These are phyloP conservation scores for Pelargonium citronellum DNA, from an alignment of 441 rosid genomes.

Conservation along the genomic window DNA sequence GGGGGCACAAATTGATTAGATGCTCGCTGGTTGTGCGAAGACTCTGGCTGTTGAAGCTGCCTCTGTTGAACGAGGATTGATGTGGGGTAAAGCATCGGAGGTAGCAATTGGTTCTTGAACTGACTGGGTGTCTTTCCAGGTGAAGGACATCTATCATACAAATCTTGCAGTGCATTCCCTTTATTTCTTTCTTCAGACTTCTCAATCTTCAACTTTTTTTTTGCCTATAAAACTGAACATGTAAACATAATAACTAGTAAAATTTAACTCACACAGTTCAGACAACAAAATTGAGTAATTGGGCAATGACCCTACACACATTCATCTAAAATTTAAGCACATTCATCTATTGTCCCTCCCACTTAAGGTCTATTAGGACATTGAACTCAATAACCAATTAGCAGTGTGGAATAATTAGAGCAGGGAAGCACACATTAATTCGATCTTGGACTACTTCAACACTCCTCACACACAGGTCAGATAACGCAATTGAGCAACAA, in stretches of 20 bases:
- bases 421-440: no score
- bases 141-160: constrained; percentile 42
- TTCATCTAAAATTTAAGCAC: no score
- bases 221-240: constrained; percentile 44
- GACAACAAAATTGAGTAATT: no score
- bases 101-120: constrained; percentile 39
- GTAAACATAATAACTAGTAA: neutral
- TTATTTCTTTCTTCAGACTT: constrained; percentile 40
- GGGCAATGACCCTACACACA: no score
- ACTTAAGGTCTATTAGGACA: no score
- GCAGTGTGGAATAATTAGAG: no score
- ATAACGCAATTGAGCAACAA: neutral
- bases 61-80: constrained; percentile 42
- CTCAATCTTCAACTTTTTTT: constrained; percentile 42
- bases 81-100: constrained; percentile 30
- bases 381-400: no score
- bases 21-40: constrained; percentile 44
- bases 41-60: constrained; percentile 47
- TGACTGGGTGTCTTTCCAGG: constrained; percentile 37
- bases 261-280: no score
- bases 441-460: no score
- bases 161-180: constrained; percentile 33
- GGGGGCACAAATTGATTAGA: constrained; percentile 42
- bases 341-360: no score
- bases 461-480: no score